Percentiles rank a stretch among this genome's conserved stretches.
Conservation (phyloP, 179 eudicot species). For the Sideroxylon spinosum region DNA sequence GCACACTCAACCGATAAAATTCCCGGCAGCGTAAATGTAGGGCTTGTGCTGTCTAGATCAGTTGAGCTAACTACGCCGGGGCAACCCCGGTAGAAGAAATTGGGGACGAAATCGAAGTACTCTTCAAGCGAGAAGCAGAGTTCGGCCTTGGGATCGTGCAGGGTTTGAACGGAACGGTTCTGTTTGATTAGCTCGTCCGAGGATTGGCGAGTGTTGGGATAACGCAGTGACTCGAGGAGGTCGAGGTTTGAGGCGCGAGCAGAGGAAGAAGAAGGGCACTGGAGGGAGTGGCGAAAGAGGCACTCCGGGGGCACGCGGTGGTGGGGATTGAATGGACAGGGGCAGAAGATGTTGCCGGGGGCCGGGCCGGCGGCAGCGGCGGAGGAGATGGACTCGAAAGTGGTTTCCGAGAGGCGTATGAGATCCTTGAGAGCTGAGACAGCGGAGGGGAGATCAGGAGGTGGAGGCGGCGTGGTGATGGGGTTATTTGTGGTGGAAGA, state of each 20-base stretch:
- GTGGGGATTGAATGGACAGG: conserved; percentile 61
- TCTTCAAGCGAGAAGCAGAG: conserved; percentile 58
- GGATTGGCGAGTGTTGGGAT: conserved; percentile 49
- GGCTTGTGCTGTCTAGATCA: conserved; percentile 25
- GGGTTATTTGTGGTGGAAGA: conserved; percentile 23
- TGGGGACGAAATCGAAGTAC: conserved; percentile 34
- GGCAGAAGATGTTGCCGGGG: conserved; percentile 20
- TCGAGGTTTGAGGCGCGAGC: conserved; percentile 17
- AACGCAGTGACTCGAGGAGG: conserved; percentile 30
- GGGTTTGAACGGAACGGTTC: conserved; percentile 34
- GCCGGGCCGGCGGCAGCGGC: conserved; percentile 12
- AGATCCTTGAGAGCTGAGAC: conserved; percentile 33
- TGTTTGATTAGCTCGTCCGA: conserved; percentile 25
- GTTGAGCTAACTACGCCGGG: conserved; percentile 57
- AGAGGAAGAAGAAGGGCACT: conserved; percentile 45
- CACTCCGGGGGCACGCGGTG: conserved; percentile 56
- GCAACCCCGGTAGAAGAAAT: conserved; percentile 66
- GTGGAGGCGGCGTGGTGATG: conserved; percentile 16
- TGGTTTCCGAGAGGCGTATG: conserved; percentile 33
- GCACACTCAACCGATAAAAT: conserved; percentile 58
- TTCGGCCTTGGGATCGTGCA: conserved; percentile 32
- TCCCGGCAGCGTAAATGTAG: conserved; percentile 54
- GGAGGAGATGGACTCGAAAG: conserved; percentile 29
- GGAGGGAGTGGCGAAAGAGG: conserved; percentile 64
- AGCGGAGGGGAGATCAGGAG: conserved; percentile 29